phyloP scores from a whole-genome alignment of 352 stramenopile genomes.

The Globisporangium canariense region DNA sequence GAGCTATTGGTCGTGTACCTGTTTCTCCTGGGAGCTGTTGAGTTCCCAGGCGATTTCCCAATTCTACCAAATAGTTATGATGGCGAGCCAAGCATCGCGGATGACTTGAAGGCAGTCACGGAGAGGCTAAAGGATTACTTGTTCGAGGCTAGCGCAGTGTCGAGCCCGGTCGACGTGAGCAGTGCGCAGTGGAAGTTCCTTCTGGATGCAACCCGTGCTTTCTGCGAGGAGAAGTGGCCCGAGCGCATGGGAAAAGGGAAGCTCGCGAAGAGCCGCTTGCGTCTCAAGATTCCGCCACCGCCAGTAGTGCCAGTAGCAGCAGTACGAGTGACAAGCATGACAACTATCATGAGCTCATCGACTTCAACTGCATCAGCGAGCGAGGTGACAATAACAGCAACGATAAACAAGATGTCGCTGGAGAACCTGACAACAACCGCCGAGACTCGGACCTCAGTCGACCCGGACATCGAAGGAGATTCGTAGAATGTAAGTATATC shows the following conservation, averaged over 20 bases:
- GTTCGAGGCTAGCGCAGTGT: neutral
- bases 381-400: neutral
- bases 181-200: constrained; percentile 32
- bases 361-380: neutral
- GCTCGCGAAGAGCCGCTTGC: constrained; percentile 24
- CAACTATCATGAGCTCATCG: neutral
- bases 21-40: constrained; percentile 27
- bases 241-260: constrained; percentile 54
- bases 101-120: constrained; percentile 22
- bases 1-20: constrained; percentile 41
- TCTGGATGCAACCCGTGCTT: constrained; percentile 31
- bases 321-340: neutral
- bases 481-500: neutral
- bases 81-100: constrained; percentile 14
- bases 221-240: constrained; percentile 67
- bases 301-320: neutral
- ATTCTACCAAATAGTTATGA: constrained; percentile 23
- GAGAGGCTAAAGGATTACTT: constrained; percentile 27
- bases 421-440: constrained; percentile 1
- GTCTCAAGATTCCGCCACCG: constrained; percentile 17
- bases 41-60: constrained; percentile 22
- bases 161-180: neutral
- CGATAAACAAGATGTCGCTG: constrained; percentile 1
- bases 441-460: neutral
- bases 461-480: neutral